A percentile compares a stretch with the other conserved stretches of the same genome.
phyloP scores from a whole-genome alignment of 495 filamentous ascomycete species.

The Opeltia flavorubescens region DNA sequence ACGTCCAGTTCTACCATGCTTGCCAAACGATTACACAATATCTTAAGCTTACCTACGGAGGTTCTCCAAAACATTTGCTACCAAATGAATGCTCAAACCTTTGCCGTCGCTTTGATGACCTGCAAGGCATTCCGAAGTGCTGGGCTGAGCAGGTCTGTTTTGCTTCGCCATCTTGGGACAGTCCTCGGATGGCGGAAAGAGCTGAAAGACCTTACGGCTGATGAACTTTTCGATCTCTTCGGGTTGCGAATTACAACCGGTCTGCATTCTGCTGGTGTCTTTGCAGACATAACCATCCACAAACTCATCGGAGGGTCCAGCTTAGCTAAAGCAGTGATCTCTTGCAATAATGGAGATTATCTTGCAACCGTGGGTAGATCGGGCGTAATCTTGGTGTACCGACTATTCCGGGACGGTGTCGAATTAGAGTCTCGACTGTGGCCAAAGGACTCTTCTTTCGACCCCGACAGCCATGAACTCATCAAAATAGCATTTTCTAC shows the following conservation, averaged over 20 bases:
- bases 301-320: background rate
- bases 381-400: constrained; percentile 10
- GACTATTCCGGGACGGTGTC: constrained; percentile 8
- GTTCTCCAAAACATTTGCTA: constrained; percentile 11
- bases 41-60: constrained; percentile 11
- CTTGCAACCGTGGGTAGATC: constrained; percentile 4
- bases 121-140: constrained; percentile 10
- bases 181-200: constrained; percentile 12
- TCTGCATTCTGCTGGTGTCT: constrained; percentile 10
- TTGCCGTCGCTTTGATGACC: constrained; percentile 13
- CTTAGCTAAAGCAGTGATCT: constrained; percentile 4
- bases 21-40: too few species aligned
- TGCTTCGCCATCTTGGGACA: constrained; percentile 7
- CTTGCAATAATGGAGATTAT: constrained; percentile 1
- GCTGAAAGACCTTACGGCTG: constrained; percentile 7
- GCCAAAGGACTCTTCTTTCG: background rate
- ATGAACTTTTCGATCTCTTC: constrained; percentile 4
- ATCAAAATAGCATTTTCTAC: constrained; percentile 14
- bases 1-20: too few species aligned
- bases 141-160: constrained; percentile 4
- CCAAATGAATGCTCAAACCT: constrained; percentile 12
- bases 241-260: constrained; percentile 8
- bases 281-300: constrained; percentile 10
- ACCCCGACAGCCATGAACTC: background rate
- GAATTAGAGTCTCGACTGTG: background rate